Evolutionary conservation across 2,329 filamentous ascomycete genomes (phyloP), one percentile per base, ranked within the genome.

Genomic region (Pyricularia sp.): DNA sequence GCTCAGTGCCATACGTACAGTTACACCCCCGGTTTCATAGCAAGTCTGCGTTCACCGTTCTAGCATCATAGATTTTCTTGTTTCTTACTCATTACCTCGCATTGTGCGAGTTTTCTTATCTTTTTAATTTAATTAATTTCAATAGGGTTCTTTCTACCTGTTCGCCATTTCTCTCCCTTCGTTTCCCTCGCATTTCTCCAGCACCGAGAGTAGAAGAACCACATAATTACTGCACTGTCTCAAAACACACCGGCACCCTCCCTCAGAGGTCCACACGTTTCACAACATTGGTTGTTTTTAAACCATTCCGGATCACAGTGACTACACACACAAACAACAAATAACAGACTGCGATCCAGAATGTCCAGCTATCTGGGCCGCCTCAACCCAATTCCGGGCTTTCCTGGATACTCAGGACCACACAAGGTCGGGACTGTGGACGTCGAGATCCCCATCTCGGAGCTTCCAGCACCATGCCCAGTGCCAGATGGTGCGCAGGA

Each of bases 351-450:
- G 40, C 19, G 1, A 49, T 57, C 68, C 62, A 79, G 77, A 70
- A 75, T 82, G 71, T 74, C 77, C 60, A 75, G 78, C 10, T 78
- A 81, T 66, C 71, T 84, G n/a, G 79, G 82, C 16, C 78, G 78
- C 60, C 75, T 90, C 69, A 90, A 82, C 70, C 88, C 88, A 0
- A 78, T 91, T 4, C 90, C 90, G 1, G 75, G 81, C 1, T 92
- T 96, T 66, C 88, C 90, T 4, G 78, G 85, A 4, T 93, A 92
- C 72, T 87, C 87, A 0, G 91, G 90, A 0, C 88, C 89, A 0
- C 87, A 91, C 78, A 85, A 86, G 70, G 90, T 94, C 66, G 91
- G 90, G 68, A 90, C 88, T 2, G 79, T 91, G 69, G 91, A 96
- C 71, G 81, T 93, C 68, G 91, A 96, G 77, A 84, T 96, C 19